These are phyloP conservation scores for Penicillium sp. DNA, from an alignment of 2,329 filamentous ascomycete genomes.

Conservation along the genomic window DNA sequence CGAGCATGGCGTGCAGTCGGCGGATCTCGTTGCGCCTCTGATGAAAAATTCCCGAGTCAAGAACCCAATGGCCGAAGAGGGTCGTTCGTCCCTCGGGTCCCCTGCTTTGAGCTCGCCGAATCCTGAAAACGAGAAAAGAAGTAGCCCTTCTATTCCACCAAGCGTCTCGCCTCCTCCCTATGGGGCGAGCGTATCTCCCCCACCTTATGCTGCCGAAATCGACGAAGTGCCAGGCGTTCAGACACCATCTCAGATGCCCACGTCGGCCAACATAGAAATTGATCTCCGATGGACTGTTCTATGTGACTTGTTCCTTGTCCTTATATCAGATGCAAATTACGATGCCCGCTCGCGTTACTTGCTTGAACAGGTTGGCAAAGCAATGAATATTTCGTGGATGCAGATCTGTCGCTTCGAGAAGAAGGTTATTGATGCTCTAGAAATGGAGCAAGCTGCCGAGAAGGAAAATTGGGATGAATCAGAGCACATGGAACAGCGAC, in stretches of 20 bases:
- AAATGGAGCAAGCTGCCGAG: slow-evolving; percentile 93
- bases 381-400: slow-evolving; percentile 78
- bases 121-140: slow-evolving; percentile 21
- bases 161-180: slow-evolving; percentile 45
- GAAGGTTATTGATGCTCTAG: slow-evolving; percentile 88
- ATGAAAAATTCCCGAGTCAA: slow-evolving; percentile 91
- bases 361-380: slow-evolving; percentile 75
- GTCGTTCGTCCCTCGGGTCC: slow-evolving; percentile 33
- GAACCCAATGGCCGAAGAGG: slow-evolving; percentile 72
- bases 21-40: slow-evolving; percentile 76
- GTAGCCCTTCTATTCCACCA: slow-evolving; percentile 30
- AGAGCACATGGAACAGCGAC: slow-evolving; percentile 81
- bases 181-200: slow-evolving; percentile 38
- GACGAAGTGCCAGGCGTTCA: slow-evolving; percentile 75
- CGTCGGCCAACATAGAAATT: slow-evolving; percentile 82
- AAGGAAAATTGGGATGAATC: slow-evolving; percentile 98
- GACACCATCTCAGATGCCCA: slow-evolving; percentile 76
- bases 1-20: slow-evolving; percentile 82
- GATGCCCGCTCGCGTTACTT: slow-evolving; percentile 82
- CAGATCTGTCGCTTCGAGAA: slow-evolving; percentile 98
- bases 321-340: slow-evolving; percentile 95
- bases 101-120: slow-evolving; percentile 31
- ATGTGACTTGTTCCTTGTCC: slow-evolving; percentile 88
- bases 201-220: slow-evolving; percentile 56
- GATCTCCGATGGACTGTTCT: slow-evolving; percentile 95